A percentile compares a stretch with the other conserved stretches of the same genome.
These are phyloP conservation scores for Carex sylvatica DNA, from an alignment of 202 grass and related monocot genomes.

Conservation along the genomic window DNA sequence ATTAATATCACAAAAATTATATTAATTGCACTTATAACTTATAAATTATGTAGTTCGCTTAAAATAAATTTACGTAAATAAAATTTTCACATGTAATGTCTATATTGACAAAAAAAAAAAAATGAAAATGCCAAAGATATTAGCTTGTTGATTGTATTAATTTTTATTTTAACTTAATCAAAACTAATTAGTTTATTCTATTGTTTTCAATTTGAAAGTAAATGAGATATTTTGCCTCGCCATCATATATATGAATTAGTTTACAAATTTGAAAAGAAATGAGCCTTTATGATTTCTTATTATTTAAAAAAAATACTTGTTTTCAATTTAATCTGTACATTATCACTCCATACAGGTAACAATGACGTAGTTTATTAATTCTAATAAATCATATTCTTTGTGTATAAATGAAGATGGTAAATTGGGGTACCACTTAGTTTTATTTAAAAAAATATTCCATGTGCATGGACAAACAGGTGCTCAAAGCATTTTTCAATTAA, in stretches of 20 bases:
- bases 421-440: not conserved
- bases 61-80: too few species aligned
- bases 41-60: too few species aligned
- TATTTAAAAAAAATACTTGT: too few species aligned
- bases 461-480: not conserved
- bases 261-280: not conserved
- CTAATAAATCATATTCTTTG: not conserved
- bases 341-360: not conserved
- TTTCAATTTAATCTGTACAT: not conserved
- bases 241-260: not conserved
- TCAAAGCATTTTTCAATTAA: constrained; percentile 8
- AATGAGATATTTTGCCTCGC: not conserved
- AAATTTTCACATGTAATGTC: too few species aligned
- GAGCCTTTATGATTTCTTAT: not conserved
- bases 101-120: too few species aligned
- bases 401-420: not conserved
- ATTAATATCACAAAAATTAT: too few species aligned
- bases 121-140: not conserved
- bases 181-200: not conserved
- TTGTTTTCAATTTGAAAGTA: not conserved
- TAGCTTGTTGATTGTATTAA: not conserved
- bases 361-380: too few species aligned
- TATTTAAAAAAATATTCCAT: not conserved
- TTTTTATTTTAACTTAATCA: not conserved
- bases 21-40: too few species aligned